Evolutionary conservation across 2,329 filamentous ascomycete species (phyloP), one percentile per base, ranked within the genome.

Genomic region (Hymenoscyphus linearis): DNA sequence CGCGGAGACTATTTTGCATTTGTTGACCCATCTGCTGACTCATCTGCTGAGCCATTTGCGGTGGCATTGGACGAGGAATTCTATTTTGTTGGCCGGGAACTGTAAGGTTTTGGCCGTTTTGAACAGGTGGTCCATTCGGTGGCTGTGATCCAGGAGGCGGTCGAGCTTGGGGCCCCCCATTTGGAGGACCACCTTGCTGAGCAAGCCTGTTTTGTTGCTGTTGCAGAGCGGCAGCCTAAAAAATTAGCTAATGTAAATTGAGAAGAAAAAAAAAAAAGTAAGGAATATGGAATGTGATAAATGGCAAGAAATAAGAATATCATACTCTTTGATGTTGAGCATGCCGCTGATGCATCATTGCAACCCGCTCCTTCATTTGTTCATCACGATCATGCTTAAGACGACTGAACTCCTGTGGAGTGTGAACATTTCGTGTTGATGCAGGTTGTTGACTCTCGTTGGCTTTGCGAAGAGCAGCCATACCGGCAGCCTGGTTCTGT

Each of bases 321-420:
- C 80, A 73, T 79, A 84, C 83, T 75, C 82, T 78, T 72, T 83
- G 77, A 65, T 81, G 78, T 64, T 76, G 75, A 68, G 78, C 76
- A 62, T 72, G 68, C 65, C 69, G 68, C 65, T 65, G 64, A 58
- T 72, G 69, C 18, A 69, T 79, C 64, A 81, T 77, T 57, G 79
- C 77, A 77, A 87, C 80, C 70, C 82, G 81, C 72, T 87, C 84
- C 22, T 81, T 81, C 60, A 87, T 70, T 65, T 82, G 80, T 71
- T 93, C 81, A 68, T 98, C 93, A 52, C 91, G 85, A 71, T 98
- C 93, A 76, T 89, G 88, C 68, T 95, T 92, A 71, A 97, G 82
- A 58, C 90, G 82, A 71, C 93, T 97, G 73, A 97, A 96, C 67
- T 98, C 91, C 69, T 90, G 85, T 0, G 95, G 95, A 0, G 93